Evolutionary conservation across 148 eudicot species (phyloP).

Genomic region (Silene conica): DNA sequence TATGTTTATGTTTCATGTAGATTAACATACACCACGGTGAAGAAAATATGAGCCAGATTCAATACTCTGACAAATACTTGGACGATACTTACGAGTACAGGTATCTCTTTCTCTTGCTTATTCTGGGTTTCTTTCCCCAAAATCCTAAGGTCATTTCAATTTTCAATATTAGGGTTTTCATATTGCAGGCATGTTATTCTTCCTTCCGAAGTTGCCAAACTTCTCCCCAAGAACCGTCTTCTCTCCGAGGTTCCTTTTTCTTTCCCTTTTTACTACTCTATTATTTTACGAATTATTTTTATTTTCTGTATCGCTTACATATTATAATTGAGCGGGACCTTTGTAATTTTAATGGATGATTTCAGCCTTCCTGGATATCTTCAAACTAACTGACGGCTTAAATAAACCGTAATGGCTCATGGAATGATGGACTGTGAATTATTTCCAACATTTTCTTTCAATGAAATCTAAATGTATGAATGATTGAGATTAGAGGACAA

Average conservation of each 20-base stretch:
- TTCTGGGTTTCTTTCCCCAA: background rate
- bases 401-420: no score
- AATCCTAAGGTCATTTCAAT: background rate
- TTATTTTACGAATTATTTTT: no score
- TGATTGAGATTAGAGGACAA: no score
- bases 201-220: constrained; percentile 70
- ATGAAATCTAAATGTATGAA: no score
- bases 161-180: background rate
- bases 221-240: constrained; percentile 78
- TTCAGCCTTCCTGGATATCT: no score
- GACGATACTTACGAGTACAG: constrained; percentile 49
- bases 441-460: no score
- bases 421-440: no score
- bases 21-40: background rate
- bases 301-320: no score
- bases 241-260: constrained; percentile 47
- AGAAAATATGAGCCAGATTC: constrained; percentile 44
- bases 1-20: no score
- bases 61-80: constrained; percentile 51
- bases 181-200: constrained; percentile 70
- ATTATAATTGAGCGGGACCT: no score
- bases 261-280: background rate
- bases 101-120: background rate
- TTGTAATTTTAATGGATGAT: no score
- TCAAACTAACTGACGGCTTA: no score